These are phyloP conservation scores for Phialophora expanda DNA, from an alignment of 2,329 filamentous ascomycete genomes.

Conservation along the genomic window DNA sequence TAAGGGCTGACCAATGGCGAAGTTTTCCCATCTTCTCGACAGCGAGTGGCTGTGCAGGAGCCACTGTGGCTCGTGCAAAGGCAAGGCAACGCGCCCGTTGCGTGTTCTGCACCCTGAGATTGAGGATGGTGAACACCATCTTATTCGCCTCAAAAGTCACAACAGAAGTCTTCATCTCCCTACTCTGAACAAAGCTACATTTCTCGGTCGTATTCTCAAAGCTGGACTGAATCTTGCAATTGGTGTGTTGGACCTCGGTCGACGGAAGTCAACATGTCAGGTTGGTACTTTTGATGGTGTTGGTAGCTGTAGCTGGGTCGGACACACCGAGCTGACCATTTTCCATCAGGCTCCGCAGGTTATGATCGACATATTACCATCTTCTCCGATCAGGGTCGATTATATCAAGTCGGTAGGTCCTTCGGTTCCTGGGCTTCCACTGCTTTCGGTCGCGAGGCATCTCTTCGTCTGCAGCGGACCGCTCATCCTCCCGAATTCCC, in stretches of 20 bases:
- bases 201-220: conserved; percentile 8
- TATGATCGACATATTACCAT: conserved; percentile 99
- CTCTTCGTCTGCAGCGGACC: neutral
- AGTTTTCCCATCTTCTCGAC: neutral
- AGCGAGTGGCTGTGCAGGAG: neutral
- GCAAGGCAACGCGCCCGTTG: conserved; percentile 10
- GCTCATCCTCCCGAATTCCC: neutral
- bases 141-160: conserved; percentile 19
- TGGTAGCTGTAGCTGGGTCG: conserved; percentile 30
- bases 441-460: conserved; percentile 2
- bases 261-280: conserved; percentile 49
- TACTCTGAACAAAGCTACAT: conserved; percentile 19
- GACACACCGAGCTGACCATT: conserved; percentile 40
- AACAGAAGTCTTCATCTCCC: conserved; percentile 11
- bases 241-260: conserved; percentile 28
- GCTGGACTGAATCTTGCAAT: conserved; percentile 24
- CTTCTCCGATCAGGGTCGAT: conserved; percentile 96
- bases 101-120: conserved; percentile 1
- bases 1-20: conserved; percentile 8
- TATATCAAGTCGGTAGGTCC: conserved; percentile 97
- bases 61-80: conserved; percentile 1
- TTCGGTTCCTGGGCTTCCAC: conserved; percentile 3
- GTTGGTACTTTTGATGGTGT: conserved; percentile 43
- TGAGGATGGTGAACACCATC: conserved; percentile 16
- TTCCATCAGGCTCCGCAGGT: conserved; percentile 72